phyloP scores from a whole-genome alignment of 306 rosid genomes.

The Alnus glutinosa region DNA sequence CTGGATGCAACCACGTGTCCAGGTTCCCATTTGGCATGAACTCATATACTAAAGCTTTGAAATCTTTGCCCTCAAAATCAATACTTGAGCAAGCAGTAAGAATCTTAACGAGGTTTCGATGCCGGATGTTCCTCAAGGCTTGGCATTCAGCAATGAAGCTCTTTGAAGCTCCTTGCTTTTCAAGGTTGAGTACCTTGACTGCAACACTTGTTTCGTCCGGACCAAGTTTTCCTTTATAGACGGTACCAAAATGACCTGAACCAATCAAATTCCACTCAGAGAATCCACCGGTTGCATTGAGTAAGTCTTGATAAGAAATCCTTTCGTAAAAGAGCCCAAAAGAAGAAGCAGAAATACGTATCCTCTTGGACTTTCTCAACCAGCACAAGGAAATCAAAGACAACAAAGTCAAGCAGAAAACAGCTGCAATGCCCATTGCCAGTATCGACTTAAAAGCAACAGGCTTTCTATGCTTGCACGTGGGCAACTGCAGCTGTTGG shows the following conservation, averaged over 20 bases:
- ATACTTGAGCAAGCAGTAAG: conserved; percentile 33
- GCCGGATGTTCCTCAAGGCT: conserved; percentile 21
- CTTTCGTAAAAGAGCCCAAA: not conserved
- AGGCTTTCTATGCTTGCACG: not conserved
- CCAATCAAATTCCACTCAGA: too few species aligned
- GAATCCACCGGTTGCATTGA: too few species aligned
- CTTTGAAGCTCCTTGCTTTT: conserved; percentile 19
- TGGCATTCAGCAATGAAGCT: conserved; percentile 34
- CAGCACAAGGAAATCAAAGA: not conserved
- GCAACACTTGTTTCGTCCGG: conserved; percentile 9
- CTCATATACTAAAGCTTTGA: conserved; percentile 24
- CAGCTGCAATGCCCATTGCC: not conserved
- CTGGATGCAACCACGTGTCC: conserved; percentile 19
- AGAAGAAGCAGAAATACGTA: not conserved
- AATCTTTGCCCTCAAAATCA: not conserved
- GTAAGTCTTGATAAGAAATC: too few species aligned
- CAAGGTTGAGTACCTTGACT: conserved; percentile 32
- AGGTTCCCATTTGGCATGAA: conserved; percentile 26
- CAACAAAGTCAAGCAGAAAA: not conserved
- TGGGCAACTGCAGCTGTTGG: not conserved
- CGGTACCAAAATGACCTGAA: conserved; percentile 21
- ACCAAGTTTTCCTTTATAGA: conserved; percentile 28
- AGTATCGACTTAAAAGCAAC: not conserved
- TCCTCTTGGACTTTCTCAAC: not conserved
- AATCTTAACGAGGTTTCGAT: conserved; percentile 27